Conservation (phyloP, 768 basidiomycete genomes). For the Clavulina sp. region DNA sequence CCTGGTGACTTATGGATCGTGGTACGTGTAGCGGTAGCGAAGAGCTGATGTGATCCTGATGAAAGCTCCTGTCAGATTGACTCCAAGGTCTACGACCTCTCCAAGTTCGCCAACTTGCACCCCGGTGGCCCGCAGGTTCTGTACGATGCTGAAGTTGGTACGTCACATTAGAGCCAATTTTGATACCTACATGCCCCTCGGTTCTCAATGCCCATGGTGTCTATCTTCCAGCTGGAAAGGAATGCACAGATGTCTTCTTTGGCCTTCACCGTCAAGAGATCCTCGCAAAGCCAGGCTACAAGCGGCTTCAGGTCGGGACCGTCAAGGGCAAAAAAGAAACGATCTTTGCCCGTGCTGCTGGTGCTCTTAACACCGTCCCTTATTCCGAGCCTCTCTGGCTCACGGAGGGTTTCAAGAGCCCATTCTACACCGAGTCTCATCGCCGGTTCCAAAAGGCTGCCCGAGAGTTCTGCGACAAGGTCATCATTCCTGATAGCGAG, state of each 20-base stretch:
- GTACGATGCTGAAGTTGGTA: constrained; percentile 47
- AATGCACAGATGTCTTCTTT: constrained; percentile 77
- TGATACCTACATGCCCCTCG: too few species aligned
- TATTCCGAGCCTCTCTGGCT: constrained; percentile 54
- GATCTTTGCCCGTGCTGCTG: constrained; percentile 33
- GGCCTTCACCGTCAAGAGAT: constrained; percentile 79
- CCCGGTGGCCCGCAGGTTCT: constrained; percentile 69
- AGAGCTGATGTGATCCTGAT: too few species aligned
- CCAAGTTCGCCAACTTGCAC: constrained; percentile 66
- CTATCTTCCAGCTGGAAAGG: constrained; percentile 47
- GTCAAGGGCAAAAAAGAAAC: constrained; percentile 43
- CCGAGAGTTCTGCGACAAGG: constrained; percentile 29
- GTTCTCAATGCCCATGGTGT: too few species aligned
- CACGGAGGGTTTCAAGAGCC: constrained; percentile 45
- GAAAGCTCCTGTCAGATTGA: too few species aligned
- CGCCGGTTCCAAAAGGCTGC: constrained; percentile 40
- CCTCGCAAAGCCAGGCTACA: constrained; percentile 53
- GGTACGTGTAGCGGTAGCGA: too few species aligned
- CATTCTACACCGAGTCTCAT: constrained; percentile 66
- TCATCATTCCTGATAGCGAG: constrained; percentile 48
- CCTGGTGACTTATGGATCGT: too few species aligned
- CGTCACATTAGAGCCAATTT: constrained; percentile 13
- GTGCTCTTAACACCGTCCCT: constrained; percentile 55
- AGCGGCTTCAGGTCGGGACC: constrained; percentile 55
- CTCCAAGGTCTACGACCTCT: constrained; percentile 64